Base-by-base conservation (phyloP, 2,329 filamentous ascomycete species). In the Pseudogymnoascus pannorum region DNA sequence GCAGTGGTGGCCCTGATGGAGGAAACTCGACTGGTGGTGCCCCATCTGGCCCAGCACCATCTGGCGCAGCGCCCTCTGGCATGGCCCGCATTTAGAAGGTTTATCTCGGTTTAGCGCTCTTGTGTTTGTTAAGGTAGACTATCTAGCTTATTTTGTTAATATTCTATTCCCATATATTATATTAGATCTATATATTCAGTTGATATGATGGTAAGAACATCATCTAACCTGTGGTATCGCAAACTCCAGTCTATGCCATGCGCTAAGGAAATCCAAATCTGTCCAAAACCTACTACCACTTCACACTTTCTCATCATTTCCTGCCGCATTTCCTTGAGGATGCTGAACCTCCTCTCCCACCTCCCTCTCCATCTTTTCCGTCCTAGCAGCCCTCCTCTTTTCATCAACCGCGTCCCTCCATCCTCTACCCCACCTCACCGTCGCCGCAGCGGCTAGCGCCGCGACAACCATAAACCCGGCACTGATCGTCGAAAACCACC, bases 401-500 rank as follows among this genome's bases (percentile, higher is more conserved):
- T 69, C 73, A 67, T 85, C 82, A n/a, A 85, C 73, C n/a, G 66
- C 67, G 8, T 82, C 78, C 9, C 83, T 70, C 70, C 69, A 72
- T 0, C 51, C 38, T 6, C 26, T 65, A 0, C 70, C 70, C 69
- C 67, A 69, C n/a, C 59, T 8, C 11, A 71, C 64, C 7, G 67
- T 67, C 9, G 65, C 62, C n/a, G 44, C 61, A 3, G 65, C 66
- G 9, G 63, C 67, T 38, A 66, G 29, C 24, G 60, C 62, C 62
- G 66, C 68, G 1, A 73, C 66, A 1, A 83, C 69, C 57, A 88
- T 69, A 63, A 88, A 87, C 0, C 73, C 61, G 0, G 85, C 81
- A 57, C 79, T 84, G 62, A 92, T 86, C 1, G 89, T 92, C 51
- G 81, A 86, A 71, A 92, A 92, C 88, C 89, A 92, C 0, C 90